A percentile compares a stretch with the other conserved stretches of the same genome.
Evolutionary conservation across 2,329 filamentous ascomycete genomes (phyloP).

Genomic region (Apiospora hydei): DNA sequence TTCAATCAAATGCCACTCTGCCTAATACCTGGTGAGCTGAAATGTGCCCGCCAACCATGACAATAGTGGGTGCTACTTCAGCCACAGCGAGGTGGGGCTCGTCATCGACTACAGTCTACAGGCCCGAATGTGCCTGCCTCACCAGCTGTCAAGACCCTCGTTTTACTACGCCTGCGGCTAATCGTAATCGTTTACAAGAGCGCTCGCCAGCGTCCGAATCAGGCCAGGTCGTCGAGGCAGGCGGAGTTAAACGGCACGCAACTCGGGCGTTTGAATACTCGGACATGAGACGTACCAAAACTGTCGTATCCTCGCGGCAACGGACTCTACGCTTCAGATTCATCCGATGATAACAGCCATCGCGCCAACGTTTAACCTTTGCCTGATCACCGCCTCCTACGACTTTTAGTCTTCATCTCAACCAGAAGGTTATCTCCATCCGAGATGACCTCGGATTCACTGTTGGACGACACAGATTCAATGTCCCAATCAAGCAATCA

Average conservation of each 20-base stretch:
- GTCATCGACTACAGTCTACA: background rate
- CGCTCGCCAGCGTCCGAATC: background rate
- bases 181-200: background rate
- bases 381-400: background rate
- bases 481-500: background rate
- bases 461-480: background rate
- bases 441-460: background rate
- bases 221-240: background rate
- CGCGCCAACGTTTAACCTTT: background rate
- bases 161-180: too few species aligned
- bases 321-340: background rate
- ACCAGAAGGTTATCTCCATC: background rate
- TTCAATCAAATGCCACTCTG: background rate
- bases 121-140: too few species aligned
- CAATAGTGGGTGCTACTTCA: background rate
- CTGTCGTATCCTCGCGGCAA: background rate
- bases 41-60: background rate
- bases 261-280: background rate
- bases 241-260: background rate
- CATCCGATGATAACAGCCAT: background rate
- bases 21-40: background rate
- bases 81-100: background rate
- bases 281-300: slow-evolving; percentile 5
- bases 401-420: background rate
- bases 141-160: too few species aligned